Percentiles rank a stretch among this genome's conserved stretches.
These are phyloP conservation scores for Colletotrichum salicis DNA, from an alignment of 2,329 filamentous ascomycete genomes.

Conservation along the genomic window DNA sequence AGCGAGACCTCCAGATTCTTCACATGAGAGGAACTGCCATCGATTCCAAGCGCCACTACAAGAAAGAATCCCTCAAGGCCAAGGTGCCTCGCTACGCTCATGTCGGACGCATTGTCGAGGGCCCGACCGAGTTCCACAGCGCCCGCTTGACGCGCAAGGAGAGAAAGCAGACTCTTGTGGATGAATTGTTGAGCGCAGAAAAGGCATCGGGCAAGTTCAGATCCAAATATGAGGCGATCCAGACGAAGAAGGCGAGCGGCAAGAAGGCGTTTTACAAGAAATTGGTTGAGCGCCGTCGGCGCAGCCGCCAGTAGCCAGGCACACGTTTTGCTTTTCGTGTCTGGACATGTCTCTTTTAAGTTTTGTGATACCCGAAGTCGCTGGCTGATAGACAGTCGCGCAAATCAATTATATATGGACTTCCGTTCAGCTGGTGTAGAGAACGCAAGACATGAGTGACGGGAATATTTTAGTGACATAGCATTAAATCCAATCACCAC, in stretches of 20 bases:
- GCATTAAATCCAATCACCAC: neutral
- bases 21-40: conserved; percentile 84
- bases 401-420: neutral
- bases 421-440: too few species aligned
- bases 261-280: conserved; percentile 92
- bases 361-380: neutral
- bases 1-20: conserved; percentile 88
- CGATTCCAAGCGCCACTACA: conserved; percentile 90
- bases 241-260: conserved; percentile 83
- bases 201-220: conserved; percentile 78
- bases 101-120: conserved; percentile 87
- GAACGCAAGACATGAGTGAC: neutral
- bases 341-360: neutral
- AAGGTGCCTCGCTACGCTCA: conserved; percentile 85
- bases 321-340: neutral
- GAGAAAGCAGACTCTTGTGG: conserved; percentile 85
- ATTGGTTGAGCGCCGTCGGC: conserved; percentile 62
- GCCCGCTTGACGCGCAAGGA: conserved; percentile 86
- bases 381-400: neutral
- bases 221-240: conserved; percentile 87
- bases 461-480: neutral
- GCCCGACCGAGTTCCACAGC: conserved; percentile 87
- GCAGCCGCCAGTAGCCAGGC: conserved; percentile 23
- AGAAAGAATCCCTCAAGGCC: conserved; percentile 80
- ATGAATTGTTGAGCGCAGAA: conserved; percentile 81